A percentile compares a stretch with the other conserved stretches of the same genome.
These are phyloP conservation scores for Colletotrichum chrysophilum DNA, from an alignment of 2,329 filamentous ascomycete species.

Conservation along the genomic window DNA sequence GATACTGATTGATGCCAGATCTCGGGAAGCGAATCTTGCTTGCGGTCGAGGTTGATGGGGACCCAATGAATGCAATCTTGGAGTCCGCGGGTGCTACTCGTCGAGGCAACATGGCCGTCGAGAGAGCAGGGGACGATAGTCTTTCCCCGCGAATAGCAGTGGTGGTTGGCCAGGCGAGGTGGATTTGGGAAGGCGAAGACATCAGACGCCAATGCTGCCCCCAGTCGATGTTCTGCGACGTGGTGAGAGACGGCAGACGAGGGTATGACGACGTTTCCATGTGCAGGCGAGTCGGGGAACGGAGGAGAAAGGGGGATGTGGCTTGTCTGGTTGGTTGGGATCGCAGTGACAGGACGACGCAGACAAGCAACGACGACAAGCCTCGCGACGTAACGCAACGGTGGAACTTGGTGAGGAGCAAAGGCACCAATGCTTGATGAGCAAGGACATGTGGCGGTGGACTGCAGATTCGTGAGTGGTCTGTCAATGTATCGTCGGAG, in stretches of 20 bases:
- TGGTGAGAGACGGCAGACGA: neutral
- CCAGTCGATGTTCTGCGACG: neutral
- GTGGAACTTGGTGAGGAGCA: neutral
- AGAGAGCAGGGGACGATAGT: neutral
- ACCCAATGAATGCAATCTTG: neutral
- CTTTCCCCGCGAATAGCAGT: neutral
- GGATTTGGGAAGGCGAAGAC: neutral
- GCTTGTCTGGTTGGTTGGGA: neutral
- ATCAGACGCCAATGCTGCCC: slow-evolving; percentile 13
- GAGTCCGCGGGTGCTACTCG: neutral
- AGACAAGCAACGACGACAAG: neutral
- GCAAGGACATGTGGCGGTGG: neutral
- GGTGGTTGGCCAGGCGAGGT: neutral
- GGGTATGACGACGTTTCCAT: neutral
- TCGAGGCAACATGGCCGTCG: neutral
- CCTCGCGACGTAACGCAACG: neutral
- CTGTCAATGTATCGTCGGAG: neutral
- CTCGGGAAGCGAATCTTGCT: slow-evolving; percentile 5
- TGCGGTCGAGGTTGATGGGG: neutral
- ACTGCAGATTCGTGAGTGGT: neutral
- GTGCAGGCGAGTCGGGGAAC: neutral
- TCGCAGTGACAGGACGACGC: neutral
- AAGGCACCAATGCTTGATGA: neutral
- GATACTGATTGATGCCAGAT: neutral
- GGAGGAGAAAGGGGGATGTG: neutral